Base-by-base conservation (phyloP, 2,329 filamentous ascomycete genomes). In the Calcarisporium arbuscula region DNA sequence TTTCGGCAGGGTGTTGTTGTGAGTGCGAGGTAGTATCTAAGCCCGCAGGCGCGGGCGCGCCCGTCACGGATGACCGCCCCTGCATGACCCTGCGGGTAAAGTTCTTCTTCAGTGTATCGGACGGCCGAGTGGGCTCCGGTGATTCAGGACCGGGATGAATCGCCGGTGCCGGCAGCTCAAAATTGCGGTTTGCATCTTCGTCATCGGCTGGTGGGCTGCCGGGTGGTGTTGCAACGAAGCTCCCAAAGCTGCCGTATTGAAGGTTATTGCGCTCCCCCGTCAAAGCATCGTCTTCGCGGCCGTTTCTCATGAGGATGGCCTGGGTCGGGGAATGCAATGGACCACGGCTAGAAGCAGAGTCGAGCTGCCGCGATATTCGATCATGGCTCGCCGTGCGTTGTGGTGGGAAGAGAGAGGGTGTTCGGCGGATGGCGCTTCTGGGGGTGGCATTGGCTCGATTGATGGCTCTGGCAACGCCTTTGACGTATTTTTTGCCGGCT, bases 401-500 rank as follows among this genome's bases (percentile, higher is more conserved):
- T 27, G 49, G 46, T 31, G 47, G 50, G 35, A 47, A 50, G 33
- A 55, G 55, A 21, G 55, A 51, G 6, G 55, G 51, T 3, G 56
- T 55, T 21, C 53, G 50, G 32, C 51, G 57, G 11, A 54, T 54
- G 15, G 55, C 40, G 16, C 61, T 56, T 22, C 47, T 47, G 8
- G 78, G 74, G 1, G 75, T 73, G 39, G 65, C 58, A 40, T 73
- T 66, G 55, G 76, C 59, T 65, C 77, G 62, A 65, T 74, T 70
- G 42, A 92, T 72, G 39, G 87, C 86, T 42, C 82, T 76, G 17
- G 72, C 64, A 34, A 95, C 80, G 37, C 79, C 80, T 61, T 95
- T 96, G 59, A 96, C 72, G 56, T 88, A 82, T 65, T 95, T 95
- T 65, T 96, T 96, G 41, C 88, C 90, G 37, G 80, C 80, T 72